Base-by-base conservation (phyloP, 768 basidiomycete genomes). In the Baorangia bicolor region DNA sequence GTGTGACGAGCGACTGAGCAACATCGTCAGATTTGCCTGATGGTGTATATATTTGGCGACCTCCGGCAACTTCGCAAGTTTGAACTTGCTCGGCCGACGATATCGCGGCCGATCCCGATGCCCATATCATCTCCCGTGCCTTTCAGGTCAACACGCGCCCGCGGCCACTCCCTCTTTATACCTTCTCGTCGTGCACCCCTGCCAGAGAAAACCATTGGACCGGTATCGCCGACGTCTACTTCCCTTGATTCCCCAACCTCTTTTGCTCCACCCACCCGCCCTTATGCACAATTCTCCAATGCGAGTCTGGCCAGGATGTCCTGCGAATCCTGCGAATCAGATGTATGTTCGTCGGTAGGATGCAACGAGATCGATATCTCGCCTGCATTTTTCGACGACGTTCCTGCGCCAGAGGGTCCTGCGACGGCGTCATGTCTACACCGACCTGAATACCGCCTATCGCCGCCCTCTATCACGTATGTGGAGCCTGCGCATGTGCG, bases 11-110 rank as follows among this genome's bases (percentile, higher is more conserved):
- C 28, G 20, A n/a, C 42, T 64, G n/a, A 48, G 28, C 37, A 16
- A 49, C 37, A 33, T 71, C 3, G 3, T 34, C 2, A 71, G 79
- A 67, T 81, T 12, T 92, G 90, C 66, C 66, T 91, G 52, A 88
- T 88, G 65, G 81, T 92, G 6, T 92, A 90, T 65, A 65, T 91
- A 30, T 90, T 91, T 62, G 90, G 90, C 9, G 90, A 92, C 69
- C 75, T 91, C 20, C 77, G 90, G 9, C 90, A 92, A 64, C 77
- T 92, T 20, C 83, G 86, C 61, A 86, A 83, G 59, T 90, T 90
- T 63, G 90, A 91, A 67, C 82, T 92, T n/a, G 69, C 82, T 4
- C 78, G 88, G 21, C 89, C 88, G 11, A 72, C 81, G 14, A 85
- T 87, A 59, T 85, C 86, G 0, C 77, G 77, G 49, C 74, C 74